Evolutionary conservation across 176 grass and related monocot genomes (phyloP).

Genomic region (Lolium rigidum): DNA sequence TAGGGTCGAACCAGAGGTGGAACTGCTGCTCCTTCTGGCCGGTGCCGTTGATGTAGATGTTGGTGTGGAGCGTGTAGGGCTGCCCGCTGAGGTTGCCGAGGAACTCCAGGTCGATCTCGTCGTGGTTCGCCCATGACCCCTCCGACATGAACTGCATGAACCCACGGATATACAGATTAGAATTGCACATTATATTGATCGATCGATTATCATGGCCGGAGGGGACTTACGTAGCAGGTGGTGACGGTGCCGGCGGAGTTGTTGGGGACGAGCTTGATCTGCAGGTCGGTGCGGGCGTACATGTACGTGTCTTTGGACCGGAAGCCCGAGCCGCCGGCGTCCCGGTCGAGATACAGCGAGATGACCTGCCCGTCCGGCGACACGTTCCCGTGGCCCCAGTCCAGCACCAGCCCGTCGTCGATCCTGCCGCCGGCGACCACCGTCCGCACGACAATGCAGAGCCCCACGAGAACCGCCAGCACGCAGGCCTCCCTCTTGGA

Average conservation of each 20-base stretch:
- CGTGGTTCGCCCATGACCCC: conserved; percentile 57
- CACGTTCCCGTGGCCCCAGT: conserved; percentile 55
- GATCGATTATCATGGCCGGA: not conserved
- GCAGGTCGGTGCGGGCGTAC: conserved; percentile 66
- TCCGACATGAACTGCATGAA: conserved; percentile 64
- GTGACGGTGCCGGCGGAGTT: conserved; percentile 92
- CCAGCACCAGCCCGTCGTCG: conserved; percentile 45
- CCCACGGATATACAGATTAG: not conserved
- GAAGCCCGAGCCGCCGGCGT: conserved; percentile 74
- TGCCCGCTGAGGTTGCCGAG: conserved; percentile 74
- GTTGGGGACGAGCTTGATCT: conserved; percentile 75
- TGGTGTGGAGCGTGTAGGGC: conserved; percentile 83
- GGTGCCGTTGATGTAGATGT: conserved; percentile 62
- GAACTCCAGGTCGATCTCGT: conserved; percentile 95
- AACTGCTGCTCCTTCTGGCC: conserved; percentile 80
- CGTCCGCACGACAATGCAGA: not conserved
- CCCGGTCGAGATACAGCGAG: conserved; percentile 47
- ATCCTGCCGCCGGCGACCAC: conserved; percentile 7
- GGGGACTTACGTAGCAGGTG: conserved; percentile 66
- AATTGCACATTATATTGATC: not conserved
- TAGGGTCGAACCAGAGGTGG: conserved; percentile 88
- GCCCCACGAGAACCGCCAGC: conserved; percentile 3
- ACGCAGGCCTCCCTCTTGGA: not conserved
- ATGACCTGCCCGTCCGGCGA: conserved; percentile 43
- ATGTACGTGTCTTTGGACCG: conserved; percentile 71